Percentiles rank a stretch among this genome's conserved stretches.
These are phyloP conservation scores for Talaromyces borbonicus DNA, from an alignment of 495 filamentous ascomycete genomes.

Conservation along the genomic window DNA sequence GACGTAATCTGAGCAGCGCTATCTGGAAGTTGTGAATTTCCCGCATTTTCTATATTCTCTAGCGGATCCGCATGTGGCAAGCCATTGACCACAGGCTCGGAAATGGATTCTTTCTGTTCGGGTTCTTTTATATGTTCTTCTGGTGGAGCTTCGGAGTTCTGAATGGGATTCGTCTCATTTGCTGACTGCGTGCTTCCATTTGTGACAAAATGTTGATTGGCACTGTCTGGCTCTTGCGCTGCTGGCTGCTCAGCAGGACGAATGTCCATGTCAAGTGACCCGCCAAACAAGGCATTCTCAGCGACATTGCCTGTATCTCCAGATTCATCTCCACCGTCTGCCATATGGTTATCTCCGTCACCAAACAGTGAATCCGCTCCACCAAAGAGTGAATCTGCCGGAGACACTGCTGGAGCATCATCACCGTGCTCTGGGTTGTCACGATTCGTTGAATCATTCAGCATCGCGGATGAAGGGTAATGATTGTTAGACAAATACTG, in stretches of 20 bases:
- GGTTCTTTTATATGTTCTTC: neutral
- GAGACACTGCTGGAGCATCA: constrained; percentile 49
- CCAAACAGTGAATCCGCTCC: constrained; percentile 67
- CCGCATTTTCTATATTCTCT: constrained; percentile 10
- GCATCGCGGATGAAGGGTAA: constrained; percentile 29
- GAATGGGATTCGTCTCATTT: constrained; percentile 10
- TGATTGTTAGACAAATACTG: constrained; percentile 56
- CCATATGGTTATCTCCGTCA: constrained; percentile 50
- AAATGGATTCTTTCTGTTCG: constrained; percentile 9
- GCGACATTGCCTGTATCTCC: constrained; percentile 59
- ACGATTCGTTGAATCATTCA: constrained; percentile 35
- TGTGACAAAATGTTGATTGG: constrained; percentile 14
- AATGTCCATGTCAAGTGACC: constrained; percentile 23
- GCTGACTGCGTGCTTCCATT: constrained; percentile 8
- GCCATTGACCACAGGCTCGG: constrained; percentile 32
- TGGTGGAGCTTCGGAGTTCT: constrained; percentile 9
- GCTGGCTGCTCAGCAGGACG: constrained; percentile 37
- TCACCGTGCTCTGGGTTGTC: constrained; percentile 22
- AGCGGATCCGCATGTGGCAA: constrained; percentile 43
- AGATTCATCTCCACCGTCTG: constrained; percentile 44
- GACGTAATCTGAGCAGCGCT: constrained; percentile 30
- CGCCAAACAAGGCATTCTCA: constrained; percentile 73
- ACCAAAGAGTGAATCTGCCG: constrained; percentile 58
- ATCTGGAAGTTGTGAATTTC: constrained; percentile 18
- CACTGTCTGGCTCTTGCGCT: constrained; percentile 23